Evolutionary conservation across 352 stramenopile species (phyloP), one percentile per base, ranked within the genome.

Genomic region (Pythium rishiriense): DNA sequence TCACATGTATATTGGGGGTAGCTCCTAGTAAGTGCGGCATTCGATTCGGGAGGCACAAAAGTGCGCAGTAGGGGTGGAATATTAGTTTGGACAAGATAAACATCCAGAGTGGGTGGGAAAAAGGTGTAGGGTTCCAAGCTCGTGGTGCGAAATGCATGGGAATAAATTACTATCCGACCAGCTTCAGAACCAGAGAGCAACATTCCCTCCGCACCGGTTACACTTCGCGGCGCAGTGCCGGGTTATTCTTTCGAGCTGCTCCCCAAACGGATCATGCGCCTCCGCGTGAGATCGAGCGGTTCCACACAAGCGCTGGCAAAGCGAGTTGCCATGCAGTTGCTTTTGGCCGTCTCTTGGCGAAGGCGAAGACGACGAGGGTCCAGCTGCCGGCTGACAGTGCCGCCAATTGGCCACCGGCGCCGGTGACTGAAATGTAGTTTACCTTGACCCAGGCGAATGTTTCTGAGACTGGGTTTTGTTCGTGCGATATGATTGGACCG

Each of bases 391-490:
- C 26, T 53, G 29, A 35, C 21, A 22, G n/a, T 58, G n/a, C 35
- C 25, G 51, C 51, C 51, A 58, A 58, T 49, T 58, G 51, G 51
- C 51, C 51, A 58, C 19, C 7, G 5, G 9, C 6, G 50, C 12
- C 1, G 2, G 31, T 51, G 46, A 64, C 28, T 57, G 51, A 48
- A 47, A 17, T 42, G 39, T 65, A 65, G 47, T 41, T 52, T 65
- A 58, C 48, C 1, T 0, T 19, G 4, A 37, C 19, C 41, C 6
- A 24, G 24, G 21, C 25, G 35, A 37, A 58, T 48, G 12, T 68
- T 68, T 68, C 61, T 68, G 61, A 50, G 62, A 69, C 54, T 63
- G 21, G 43, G 53, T 45, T 46, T 35, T 45, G 26, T 51, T 52
- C 10, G 8, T 52, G 33, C 9, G 24, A 46, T 57, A 19, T 54